These are phyloP conservation scores for Nitzschia sp. DNA, from an alignment of 108 stramenopile genomes.

Conservation along the genomic window DNA sequence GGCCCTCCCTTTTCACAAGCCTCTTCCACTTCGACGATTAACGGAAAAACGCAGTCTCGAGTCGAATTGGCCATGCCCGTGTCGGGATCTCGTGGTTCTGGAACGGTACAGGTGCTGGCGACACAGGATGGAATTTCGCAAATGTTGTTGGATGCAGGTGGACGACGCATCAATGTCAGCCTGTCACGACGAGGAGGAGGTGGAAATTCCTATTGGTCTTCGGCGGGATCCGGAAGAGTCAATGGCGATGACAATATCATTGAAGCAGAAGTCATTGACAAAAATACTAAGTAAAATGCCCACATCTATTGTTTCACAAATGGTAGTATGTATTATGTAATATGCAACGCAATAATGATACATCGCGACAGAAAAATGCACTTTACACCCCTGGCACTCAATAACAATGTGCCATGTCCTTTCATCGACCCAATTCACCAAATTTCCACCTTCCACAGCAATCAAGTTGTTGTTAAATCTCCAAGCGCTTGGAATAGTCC, in stretches of 20 bases:
- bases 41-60: slow-evolving; percentile 54
- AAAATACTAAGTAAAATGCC: slow-evolving; percentile 44
- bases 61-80: slow-evolving; percentile 63
- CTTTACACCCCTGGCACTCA: too few relatives aligned
- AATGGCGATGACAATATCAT: slow-evolving; percentile 60
- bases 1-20: slow-evolving; percentile 74
- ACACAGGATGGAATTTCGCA: slow-evolving; percentile 52
- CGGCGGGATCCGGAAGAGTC: neutral
- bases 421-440: too few relatives aligned
- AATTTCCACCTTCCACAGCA: too few relatives aligned
- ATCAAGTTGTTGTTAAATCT: too few relatives aligned
- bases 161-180: slow-evolving; percentile 40
- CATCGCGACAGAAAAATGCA: too few relatives aligned
- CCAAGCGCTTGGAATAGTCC: neutral
- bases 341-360: too few relatives aligned
- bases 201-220: slow-evolving; percentile 10
- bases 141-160: slow-evolving; percentile 54
- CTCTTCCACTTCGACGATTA: slow-evolving; percentile 54
- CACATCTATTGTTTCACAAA: too few relatives aligned
- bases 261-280: slow-evolving; percentile 80
- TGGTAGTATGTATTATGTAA: too few relatives aligned
- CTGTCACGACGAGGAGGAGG: slow-evolving; percentile 25
- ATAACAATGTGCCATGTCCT: too few relatives aligned
- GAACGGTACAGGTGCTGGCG: slow-evolving; percentile 55
- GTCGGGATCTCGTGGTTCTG: slow-evolving; percentile 41